A percentile compares a stretch with the other conserved stretches of the same genome.
Evolutionary conservation across 83 land plant genomes (phyloP).

Genomic region (Diphasiastrum complanatum): DNA sequence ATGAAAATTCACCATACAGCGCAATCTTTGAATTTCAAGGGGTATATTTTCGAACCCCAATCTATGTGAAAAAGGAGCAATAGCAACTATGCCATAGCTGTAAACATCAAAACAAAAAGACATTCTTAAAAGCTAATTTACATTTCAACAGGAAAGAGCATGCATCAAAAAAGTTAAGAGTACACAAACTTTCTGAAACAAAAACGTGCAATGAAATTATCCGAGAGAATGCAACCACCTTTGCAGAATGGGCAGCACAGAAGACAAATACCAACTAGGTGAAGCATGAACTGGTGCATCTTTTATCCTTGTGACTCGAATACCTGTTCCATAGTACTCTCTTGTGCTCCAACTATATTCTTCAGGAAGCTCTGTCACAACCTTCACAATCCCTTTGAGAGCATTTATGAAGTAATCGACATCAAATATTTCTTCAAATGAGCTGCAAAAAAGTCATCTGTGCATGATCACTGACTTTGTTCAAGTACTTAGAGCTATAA

Average conservation of each 20-base stretch:
- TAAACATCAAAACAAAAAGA: background rate
- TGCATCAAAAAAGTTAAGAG: background rate
- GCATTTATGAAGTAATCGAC: conserved; percentile 75
- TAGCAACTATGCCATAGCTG: conserved; percentile 89
- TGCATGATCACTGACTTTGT: background rate
- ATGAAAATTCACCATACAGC: conserved; percentile 90
- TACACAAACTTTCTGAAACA: background rate
- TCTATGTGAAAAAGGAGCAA: conserved; percentile 89
- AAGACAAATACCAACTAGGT: conserved; percentile 71
- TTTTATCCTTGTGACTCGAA: conserved; percentile 72
- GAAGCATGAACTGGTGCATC: conserved; percentile 89
- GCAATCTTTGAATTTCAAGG: conserved; percentile 53
- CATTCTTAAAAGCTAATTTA: background rate
- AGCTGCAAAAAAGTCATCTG: conserved; percentile 45
- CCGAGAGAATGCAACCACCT: conserved; percentile 35
- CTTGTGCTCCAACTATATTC: conserved; percentile 82
- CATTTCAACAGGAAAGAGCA: background rate
- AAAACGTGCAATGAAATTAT: background rate
- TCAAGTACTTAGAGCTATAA: background rate
- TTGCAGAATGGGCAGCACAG: conserved; percentile 68
- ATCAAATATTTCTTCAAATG: conserved; percentile 87
- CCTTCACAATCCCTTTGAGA: conserved; percentile 58
- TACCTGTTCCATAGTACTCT: conserved; percentile 82
- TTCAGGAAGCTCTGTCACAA: conserved; percentile 63
- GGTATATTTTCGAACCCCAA: conserved; percentile 76